Conservation (phyloP, 805 yeast species). For the Metschnikowia continentalis region DNA sequence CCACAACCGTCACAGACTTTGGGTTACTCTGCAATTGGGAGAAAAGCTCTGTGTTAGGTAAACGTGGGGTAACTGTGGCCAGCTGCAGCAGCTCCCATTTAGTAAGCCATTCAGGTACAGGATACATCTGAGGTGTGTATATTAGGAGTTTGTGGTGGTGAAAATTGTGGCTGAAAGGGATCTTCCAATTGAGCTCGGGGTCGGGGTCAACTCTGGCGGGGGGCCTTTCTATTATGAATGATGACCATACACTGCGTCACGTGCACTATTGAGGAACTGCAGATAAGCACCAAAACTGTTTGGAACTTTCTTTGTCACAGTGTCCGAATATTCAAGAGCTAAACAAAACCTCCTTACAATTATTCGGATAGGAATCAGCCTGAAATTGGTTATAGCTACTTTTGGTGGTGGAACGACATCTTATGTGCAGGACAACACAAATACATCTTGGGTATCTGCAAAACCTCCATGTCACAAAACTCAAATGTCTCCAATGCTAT, state of each 20-base stretch:
- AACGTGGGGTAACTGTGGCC: conserved; percentile 10
- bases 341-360: no score
- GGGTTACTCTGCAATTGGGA: conserved; percentile 10
- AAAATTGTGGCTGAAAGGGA: neutral
- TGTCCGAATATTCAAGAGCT: no score
- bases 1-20: conserved; percentile 16
- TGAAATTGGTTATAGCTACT: no score
- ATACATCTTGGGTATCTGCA: no score
- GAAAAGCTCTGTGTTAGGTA: conserved; percentile 15
- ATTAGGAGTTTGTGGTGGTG: neutral
- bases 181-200: neutral
- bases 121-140: neutral
- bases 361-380: no score
- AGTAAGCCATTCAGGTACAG: conserved; percentile 16
- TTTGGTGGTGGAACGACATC: no score
- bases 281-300: no score
- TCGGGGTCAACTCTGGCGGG: neutral
- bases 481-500: no score
- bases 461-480: no score
- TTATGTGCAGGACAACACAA: no score
- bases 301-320: no score
- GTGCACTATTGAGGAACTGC: neutral
- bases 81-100: conserved; percentile 10
- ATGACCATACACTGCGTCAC: neutral
- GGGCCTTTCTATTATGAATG: no score